phyloP scores from a whole-genome alignment of 1,284 basidiomycete species.

The Ganoderma boninense region DNA sequence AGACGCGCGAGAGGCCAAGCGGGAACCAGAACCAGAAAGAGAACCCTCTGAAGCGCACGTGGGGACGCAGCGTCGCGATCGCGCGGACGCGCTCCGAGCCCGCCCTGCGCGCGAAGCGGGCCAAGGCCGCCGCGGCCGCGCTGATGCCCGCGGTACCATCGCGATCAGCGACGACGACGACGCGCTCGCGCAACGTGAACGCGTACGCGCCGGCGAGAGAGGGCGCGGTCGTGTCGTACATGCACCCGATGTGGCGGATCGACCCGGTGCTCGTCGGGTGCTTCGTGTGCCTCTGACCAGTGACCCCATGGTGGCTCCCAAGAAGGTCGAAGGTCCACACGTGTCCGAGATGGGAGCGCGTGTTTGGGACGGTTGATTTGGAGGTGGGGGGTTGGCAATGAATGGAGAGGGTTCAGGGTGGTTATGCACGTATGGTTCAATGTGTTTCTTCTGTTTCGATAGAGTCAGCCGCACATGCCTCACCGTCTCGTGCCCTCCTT shows the following conservation, averaged over 20 bases:
- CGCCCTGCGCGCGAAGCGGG: conserved; percentile 1
- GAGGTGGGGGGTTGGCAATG: too few relatives aligned
- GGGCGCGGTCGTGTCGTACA: conserved; percentile 11
- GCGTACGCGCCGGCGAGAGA: not conserved
- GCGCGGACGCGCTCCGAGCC: conserved; percentile 7
- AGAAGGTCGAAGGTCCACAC: too few relatives aligned
- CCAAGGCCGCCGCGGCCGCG: not conserved
- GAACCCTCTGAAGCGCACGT: conserved; percentile 5
- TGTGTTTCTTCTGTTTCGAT: too few relatives aligned
- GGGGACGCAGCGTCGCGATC: conserved; percentile 1
- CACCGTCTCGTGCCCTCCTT: too few relatives aligned
- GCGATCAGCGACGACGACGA: not conserved
- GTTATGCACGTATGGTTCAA: too few relatives aligned
- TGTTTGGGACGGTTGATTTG: too few relatives aligned
- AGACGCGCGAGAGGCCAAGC: not conserved
- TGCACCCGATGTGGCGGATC: conserved; percentile 22
- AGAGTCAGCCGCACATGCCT: too few relatives aligned
- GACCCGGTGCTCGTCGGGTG: conserved; percentile 26
- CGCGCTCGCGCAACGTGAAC: conserved; percentile 1
- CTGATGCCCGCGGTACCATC: not conserved
- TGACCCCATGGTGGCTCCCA: too few relatives aligned
- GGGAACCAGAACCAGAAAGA: too few relatives aligned
- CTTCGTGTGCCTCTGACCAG: conserved; percentile 15
- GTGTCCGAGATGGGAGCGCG: too few relatives aligned
- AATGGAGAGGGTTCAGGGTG: too few relatives aligned